A percentile compares a stretch with the other conserved stretches of the same genome.
Evolutionary conservation across 495 filamentous ascomycete genomes (phyloP).

Genomic region (Talaromyces proteolyticus): DNA sequence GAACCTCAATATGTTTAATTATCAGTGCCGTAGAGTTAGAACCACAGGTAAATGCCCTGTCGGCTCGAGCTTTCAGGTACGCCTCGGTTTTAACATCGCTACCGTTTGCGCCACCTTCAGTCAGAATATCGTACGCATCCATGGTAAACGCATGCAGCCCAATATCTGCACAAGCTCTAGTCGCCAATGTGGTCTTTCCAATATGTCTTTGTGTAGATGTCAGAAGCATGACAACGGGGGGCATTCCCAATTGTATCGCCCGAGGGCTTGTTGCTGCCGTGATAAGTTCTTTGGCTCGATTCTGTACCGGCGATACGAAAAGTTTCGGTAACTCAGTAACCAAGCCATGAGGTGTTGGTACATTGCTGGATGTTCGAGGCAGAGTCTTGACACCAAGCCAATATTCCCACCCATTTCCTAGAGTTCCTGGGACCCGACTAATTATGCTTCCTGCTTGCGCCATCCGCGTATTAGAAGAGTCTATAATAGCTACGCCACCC

Average conservation of each 20-base stretch:
- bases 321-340: conserved; percentile 38
- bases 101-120: conserved; percentile 78
- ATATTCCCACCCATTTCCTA: conserved; percentile 74
- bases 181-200: conserved; percentile 74
- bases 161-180: conserved; percentile 75
- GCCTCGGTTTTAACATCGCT: conserved; percentile 91
- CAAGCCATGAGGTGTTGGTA: conserved; percentile 34
- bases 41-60: conserved; percentile 84
- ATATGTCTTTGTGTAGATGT: conserved; percentile 88
- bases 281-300: conserved; percentile 77
- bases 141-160: conserved; percentile 86
- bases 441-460: conserved; percentile 79
- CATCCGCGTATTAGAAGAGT: conserved; percentile 79
- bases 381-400: conserved; percentile 70
- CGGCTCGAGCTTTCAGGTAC: conserved; percentile 78
- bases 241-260: conserved; percentile 78
- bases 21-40: conserved; percentile 75
- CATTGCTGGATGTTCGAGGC: conserved; percentile 30
- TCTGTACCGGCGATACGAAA: conserved; percentile 61
- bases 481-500: conserved; percentile 78
- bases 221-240: conserved; percentile 80
- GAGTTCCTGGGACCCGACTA: conserved; percentile 66
- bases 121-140: conserved; percentile 88
- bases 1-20: conserved; percentile 79
- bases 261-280: conserved; percentile 82